phyloP scores from a whole-genome alignment of 192 early-diverging fungal species.

The Martensiomyces pterosporus region DNA sequence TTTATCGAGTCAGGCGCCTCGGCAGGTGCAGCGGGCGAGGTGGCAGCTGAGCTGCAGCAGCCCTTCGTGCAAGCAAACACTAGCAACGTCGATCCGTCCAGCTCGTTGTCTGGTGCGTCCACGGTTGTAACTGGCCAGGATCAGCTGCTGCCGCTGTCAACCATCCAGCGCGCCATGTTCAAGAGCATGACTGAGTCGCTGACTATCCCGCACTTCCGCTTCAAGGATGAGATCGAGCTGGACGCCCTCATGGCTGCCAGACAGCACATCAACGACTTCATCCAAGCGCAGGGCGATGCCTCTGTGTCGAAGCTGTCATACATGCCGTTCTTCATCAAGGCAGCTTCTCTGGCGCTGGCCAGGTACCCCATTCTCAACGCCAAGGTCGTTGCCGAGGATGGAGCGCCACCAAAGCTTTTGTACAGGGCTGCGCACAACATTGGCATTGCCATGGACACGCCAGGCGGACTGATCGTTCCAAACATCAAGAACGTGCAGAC shows the following conservation, averaged over 20 bases:
- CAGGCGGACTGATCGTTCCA: slow-evolving; percentile 86
- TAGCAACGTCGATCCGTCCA: slow-evolving; percentile 14
- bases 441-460: slow-evolving; percentile 97
- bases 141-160: slow-evolving; percentile 61
- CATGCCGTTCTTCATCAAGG: slow-evolving; percentile 96
- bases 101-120: slow-evolving; percentile 22
- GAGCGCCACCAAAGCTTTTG: slow-evolving; percentile 54
- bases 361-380: slow-evolving; percentile 89
- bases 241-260: slow-evolving; percentile 66
- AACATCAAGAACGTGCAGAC: slow-evolving; percentile 89
- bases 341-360: slow-evolving; percentile 71
- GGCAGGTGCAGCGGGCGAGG: neutral
- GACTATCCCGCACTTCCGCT: slow-evolving; percentile 91
- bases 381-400: slow-evolving; percentile 46
- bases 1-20: slow-evolving; percentile 3
- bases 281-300: slow-evolving; percentile 51
- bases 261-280: slow-evolving; percentile 58
- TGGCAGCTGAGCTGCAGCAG: slow-evolving; percentile 10
- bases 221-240: slow-evolving; percentile 83
- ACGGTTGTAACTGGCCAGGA: slow-evolving; percentile 46
- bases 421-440: slow-evolving; percentile 86
- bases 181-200: slow-evolving; percentile 91
- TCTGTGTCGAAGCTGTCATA: slow-evolving; percentile 74
- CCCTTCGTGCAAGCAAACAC: slow-evolving; percentile 33
- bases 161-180: slow-evolving; percentile 96